Conservation (phyloP, 2,329 filamentous ascomycete species). For the Ramularia endophylla region DNA sequence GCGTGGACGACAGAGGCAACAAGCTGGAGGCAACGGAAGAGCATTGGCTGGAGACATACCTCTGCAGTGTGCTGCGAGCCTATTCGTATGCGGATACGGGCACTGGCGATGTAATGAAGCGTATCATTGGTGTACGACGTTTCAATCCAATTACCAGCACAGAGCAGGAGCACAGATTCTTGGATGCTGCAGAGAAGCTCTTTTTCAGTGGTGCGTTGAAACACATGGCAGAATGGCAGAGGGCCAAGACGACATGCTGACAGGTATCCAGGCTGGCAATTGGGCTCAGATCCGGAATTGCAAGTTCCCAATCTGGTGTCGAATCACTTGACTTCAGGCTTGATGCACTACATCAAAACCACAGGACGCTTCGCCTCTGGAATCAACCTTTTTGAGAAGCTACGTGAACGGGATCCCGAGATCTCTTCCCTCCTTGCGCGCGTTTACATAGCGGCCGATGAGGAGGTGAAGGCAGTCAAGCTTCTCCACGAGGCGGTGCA, state of each 20-base stretch:
- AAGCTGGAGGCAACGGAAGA: constrained; percentile 90
- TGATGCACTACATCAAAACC: constrained; percentile 91
- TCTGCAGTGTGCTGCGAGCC: constrained; percentile 88
- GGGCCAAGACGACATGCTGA: constrained; percentile 13
- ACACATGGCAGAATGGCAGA: background rate
- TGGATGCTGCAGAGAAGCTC: constrained; percentile 86
- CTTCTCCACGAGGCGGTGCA: constrained; percentile 82
- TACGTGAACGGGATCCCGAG: constrained; percentile 83
- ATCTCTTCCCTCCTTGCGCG: constrained; percentile 88
- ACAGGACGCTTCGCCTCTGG: constrained; percentile 91
- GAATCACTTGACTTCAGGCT: constrained; percentile 89
- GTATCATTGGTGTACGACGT: constrained; percentile 91
- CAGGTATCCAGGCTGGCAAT: constrained; percentile 66
- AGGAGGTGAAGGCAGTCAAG: constrained; percentile 92
- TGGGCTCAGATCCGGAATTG: constrained; percentile 93
- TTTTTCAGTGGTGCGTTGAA: constrained; percentile 75
- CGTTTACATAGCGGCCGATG: constrained; percentile 88
- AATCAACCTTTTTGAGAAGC: constrained; percentile 96
- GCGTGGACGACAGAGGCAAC: constrained; percentile 92
- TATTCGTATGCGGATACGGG: constrained; percentile 97
- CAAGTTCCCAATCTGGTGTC: constrained; percentile 96
- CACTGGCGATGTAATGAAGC: constrained; percentile 87
- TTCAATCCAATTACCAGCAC: constrained; percentile 98
- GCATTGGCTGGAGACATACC: constrained; percentile 94
- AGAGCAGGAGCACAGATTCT: constrained; percentile 94